These are phyloP conservation scores for Cronartium quercuum DNA, from an alignment of 1,284 basidiomycete species.

Conservation along the genomic window DNA sequence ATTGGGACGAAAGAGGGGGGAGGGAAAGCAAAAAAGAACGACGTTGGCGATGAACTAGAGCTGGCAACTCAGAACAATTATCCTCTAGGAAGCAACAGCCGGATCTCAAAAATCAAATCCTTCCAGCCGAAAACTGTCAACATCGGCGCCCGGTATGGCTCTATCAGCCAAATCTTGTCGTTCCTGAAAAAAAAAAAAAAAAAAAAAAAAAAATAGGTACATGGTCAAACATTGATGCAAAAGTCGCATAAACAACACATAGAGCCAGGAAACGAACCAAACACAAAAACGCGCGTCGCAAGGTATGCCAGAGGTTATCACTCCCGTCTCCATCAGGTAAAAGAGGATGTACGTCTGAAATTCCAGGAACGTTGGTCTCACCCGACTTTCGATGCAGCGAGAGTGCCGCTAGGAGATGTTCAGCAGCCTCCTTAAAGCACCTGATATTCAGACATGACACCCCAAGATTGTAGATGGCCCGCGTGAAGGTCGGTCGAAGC, in stretches of 20 bases:
- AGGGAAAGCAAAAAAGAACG: no score
- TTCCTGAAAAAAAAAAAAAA: constrained; percentile 51
- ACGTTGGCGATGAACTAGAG: no score
- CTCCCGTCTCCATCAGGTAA: constrained; percentile 59
- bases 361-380: constrained; percentile 36
- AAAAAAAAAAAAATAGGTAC: neutral
- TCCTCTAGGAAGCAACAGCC: no score
- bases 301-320: constrained; percentile 83
- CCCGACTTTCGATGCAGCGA: constrained; percentile 60
- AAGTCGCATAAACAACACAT: no score
- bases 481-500: constrained; percentile 87
- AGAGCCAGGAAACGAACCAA: constrained; percentile 51
- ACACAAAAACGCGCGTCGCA: constrained; percentile 70
- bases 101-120: constrained; percentile 45
- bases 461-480: constrained; percentile 95
- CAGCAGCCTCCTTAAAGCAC: constrained; percentile 88
- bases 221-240: neutral
- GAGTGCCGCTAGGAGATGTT: constrained; percentile 91
- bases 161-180: constrained; percentile 45
- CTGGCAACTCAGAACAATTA: no score
- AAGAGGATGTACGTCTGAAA: constrained; percentile 3
- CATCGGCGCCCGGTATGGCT: constrained; percentile 42
- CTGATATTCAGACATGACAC: constrained; percentile 96
- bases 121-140: constrained; percentile 43
- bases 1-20: no score